Conservation (phyloP, 208 protist genomes). For the Acanthamoeba healyi region DNA sequence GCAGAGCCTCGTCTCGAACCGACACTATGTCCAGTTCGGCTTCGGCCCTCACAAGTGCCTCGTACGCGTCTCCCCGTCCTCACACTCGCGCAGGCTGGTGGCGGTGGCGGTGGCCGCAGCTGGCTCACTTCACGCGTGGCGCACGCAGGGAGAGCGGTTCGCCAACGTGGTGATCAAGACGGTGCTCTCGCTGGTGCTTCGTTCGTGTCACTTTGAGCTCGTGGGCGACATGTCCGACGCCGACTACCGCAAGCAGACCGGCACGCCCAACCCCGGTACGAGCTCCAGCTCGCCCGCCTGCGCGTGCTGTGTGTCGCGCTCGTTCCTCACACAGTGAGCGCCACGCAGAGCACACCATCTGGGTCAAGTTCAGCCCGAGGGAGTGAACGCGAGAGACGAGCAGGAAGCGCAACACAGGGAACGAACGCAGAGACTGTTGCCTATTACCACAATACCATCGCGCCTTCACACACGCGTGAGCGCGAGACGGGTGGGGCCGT, state of each 20-base stretch:
- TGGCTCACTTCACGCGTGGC: not conserved
- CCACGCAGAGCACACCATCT: not conserved
- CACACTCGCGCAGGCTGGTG: no score
- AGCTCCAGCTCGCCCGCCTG: not conserved
- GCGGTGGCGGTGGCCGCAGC: not conserved
- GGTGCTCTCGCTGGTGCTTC: not conserved
- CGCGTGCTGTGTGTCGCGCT: not conserved
- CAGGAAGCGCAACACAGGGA: not conserved
- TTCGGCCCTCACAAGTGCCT: constrained; percentile 58
- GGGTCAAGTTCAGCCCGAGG: constrained; percentile 7
- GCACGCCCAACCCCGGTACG: not conserved
- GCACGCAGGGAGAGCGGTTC: not conserved
- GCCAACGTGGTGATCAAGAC: constrained; percentile 5
- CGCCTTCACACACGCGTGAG: no score
- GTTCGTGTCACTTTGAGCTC: not conserved
- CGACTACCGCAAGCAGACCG: constrained; percentile 14
- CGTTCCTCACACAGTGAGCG: not conserved
- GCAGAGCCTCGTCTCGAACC: constrained; percentile 23
- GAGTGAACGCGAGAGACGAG: no score
- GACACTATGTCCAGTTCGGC: constrained; percentile 37
- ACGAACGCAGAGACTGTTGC: not conserved
- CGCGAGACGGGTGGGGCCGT: no score
- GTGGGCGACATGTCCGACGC: not conserved
- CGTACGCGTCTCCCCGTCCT: no score
- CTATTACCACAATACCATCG: no score